Percentiles rank a stretch among this genome's conserved stretches.
Conservation (phyloP, 1,284 basidiomycete genomes). For the Grifola frondosa region DNA sequence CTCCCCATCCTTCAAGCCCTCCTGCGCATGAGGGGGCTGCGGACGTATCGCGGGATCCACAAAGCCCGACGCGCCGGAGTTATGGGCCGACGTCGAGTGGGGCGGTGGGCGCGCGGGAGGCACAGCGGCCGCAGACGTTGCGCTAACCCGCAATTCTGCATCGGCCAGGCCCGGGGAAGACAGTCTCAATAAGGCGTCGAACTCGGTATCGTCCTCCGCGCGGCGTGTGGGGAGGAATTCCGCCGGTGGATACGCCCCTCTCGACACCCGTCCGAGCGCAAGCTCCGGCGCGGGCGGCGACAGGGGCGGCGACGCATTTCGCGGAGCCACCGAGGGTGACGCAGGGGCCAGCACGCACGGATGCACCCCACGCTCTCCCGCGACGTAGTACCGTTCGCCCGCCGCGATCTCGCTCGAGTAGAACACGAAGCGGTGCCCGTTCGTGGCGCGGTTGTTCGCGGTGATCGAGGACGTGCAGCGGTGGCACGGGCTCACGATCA, state of each 20-base stretch:
- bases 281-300: conserved; percentile 20
- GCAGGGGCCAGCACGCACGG: conserved; percentile 40
- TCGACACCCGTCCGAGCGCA: no score
- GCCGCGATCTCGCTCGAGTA: conserved; percentile 77
- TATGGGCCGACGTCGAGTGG: conserved; percentile 16
- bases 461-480: conserved; percentile 72
- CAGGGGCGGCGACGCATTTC: conserved; percentile 14
- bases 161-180: conserved; percentile 18
- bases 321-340: conserved; percentile 18
- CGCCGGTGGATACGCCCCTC: no score
- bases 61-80: conserved; percentile 6
- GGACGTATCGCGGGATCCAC: conserved; percentile 17
- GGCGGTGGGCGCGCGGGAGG: conserved; percentile 21
- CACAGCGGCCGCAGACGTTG: conserved; percentile 16
- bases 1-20: conserved; percentile 58
- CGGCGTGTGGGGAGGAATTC: conserved; percentile 12
- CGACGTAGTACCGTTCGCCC: conserved; percentile 69
- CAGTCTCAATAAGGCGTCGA: conserved; percentile 4
- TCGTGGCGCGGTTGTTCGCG: conserved; percentile 66
- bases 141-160: conserved; percentile 22
- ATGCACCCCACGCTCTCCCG: conserved; percentile 68
- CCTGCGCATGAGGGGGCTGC: conserved; percentile 10
- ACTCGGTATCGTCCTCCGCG: conserved; percentile 9
- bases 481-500: conserved; percentile 71
- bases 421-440: conserved; percentile 88